Evolutionary conservation across 495 filamentous ascomycete species (phyloP).

Genomic region (Pyrenula massariospora): DNA sequence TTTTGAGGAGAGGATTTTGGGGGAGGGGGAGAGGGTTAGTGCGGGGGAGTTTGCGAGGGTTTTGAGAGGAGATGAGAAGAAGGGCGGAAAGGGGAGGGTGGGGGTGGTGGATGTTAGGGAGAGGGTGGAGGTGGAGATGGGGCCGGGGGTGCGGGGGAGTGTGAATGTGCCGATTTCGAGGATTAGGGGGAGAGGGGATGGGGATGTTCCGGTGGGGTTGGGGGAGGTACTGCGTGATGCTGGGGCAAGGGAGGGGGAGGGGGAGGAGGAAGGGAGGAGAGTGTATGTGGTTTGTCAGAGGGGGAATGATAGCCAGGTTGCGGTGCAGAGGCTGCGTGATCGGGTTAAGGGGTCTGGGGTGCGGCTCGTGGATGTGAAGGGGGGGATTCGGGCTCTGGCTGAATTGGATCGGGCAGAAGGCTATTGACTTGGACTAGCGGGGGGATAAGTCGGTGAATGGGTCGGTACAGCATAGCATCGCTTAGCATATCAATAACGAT

Average conservation of each 20-base stretch:
- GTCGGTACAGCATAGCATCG: no score
- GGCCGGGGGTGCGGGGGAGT: slow-evolving; percentile 64
- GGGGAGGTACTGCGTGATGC: not conserved
- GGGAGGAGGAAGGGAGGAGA: not conserved
- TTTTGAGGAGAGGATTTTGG: slow-evolving; percentile 35
- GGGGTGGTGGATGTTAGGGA: slow-evolving; percentile 74
- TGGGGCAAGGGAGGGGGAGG: slow-evolving; percentile 15
- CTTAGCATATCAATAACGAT: no score
- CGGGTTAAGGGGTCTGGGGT: slow-evolving; percentile 16
- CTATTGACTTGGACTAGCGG: no score
- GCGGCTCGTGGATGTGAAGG: slow-evolving; percentile 69
- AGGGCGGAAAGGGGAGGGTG: slow-evolving; percentile 15
- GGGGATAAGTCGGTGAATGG: no score
- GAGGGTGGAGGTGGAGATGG: slow-evolving; percentile 54
- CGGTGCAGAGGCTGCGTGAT: slow-evolving; percentile 47
- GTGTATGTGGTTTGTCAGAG: slow-evolving; percentile 74
- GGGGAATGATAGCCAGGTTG: slow-evolving; percentile 83
- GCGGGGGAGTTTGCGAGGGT: slow-evolving; percentile 35
- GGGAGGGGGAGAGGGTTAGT: slow-evolving; percentile 49
- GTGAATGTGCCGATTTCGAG: slow-evolving; percentile 67
- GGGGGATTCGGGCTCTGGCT: slow-evolving; percentile 76
- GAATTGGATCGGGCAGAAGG: no score
- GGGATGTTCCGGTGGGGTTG: slow-evolving; percentile 4
- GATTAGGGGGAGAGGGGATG: slow-evolving; percentile 22
- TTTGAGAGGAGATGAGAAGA: not conserved